phyloP scores from a whole-genome alignment of 371 early-diverging fungal genomes.

The Mortierella sp. region DNA sequence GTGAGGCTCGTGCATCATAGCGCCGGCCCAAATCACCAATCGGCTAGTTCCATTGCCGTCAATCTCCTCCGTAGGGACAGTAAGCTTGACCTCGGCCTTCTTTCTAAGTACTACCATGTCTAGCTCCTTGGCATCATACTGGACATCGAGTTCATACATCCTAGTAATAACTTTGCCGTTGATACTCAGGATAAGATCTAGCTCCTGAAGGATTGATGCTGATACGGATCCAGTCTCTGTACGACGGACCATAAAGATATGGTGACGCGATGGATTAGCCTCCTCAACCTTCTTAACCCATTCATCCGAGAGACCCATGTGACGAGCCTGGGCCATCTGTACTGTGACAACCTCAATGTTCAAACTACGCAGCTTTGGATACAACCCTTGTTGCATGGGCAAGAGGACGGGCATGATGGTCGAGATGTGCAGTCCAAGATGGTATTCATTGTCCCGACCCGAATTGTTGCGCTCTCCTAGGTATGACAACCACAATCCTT shows the following conservation, averaged over 20 bases:
- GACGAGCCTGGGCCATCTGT: slow-evolving; percentile 81
- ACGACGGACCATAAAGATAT: slow-evolving; percentile 79
- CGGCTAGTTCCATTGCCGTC: slow-evolving; percentile 77
- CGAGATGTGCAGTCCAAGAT: slow-evolving; percentile 78
- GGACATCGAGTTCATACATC: slow-evolving; percentile 78
- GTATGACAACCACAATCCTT: slow-evolving; percentile 89
- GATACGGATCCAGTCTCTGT: slow-evolving; percentile 78
- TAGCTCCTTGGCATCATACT: slow-evolving; percentile 67
- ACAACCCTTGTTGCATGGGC: slow-evolving; percentile 61
- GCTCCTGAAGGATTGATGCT: slow-evolving; percentile 73
- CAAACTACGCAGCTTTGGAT: slow-evolving; percentile 68
- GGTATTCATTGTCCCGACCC: slow-evolving; percentile 83
- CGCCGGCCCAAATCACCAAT: slow-evolving; percentile 83
- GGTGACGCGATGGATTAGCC: slow-evolving; percentile 77
- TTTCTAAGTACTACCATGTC: slow-evolving; percentile 75
- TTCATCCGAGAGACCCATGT: slow-evolving; percentile 82
- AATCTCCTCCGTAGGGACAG: slow-evolving; percentile 70
- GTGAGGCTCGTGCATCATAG: slow-evolving; percentile 84
- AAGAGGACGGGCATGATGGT: slow-evolving; percentile 66
- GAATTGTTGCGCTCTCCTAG: slow-evolving; percentile 78
- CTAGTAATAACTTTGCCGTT: slow-evolving; percentile 78
- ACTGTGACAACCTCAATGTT: slow-evolving; percentile 81
- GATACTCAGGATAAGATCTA: slow-evolving; percentile 81
- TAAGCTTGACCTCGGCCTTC: slow-evolving; percentile 74
- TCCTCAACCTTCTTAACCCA: slow-evolving; percentile 82